Conservation (phyloP, 306 rosid genomes). For the Boehmeria nivea region DNA sequence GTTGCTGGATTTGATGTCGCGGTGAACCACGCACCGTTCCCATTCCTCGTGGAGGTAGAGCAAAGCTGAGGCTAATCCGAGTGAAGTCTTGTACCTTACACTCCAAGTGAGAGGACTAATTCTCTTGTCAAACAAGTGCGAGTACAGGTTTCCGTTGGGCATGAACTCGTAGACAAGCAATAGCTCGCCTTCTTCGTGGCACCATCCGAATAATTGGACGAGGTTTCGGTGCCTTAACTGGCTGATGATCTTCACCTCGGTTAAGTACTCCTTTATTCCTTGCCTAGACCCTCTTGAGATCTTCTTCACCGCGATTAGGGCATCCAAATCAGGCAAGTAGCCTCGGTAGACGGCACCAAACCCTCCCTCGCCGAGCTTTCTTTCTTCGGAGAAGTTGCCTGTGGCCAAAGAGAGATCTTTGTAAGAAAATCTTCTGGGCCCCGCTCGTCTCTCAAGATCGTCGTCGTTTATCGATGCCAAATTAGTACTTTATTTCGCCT, state of each 20-base stretch:
- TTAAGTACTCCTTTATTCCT: slow-evolving; percentile 56
- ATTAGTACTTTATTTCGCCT: not conserved
- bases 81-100: slow-evolving; percentile 11
- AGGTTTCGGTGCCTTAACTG: slow-evolving; percentile 56
- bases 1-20: slow-evolving; percentile 15
- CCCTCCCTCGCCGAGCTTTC: slow-evolving; percentile 17
- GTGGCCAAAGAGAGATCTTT: not conserved
- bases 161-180: slow-evolving; percentile 55
- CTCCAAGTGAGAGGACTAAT: slow-evolving; percentile 6
- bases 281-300: slow-evolving; percentile 64
- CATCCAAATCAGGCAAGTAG: not conserved
- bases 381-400: slow-evolving; percentile 1
- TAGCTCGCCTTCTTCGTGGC: slow-evolving; percentile 56
- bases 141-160: slow-evolving; percentile 38
- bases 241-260: slow-evolving; percentile 67
- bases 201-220: slow-evolving; percentile 80
- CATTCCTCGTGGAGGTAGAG: slow-evolving; percentile 19
- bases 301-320: slow-evolving; percentile 58
- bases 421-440: slow-evolving; percentile 9
- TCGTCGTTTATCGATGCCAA: not conserved
- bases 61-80: slow-evolving; percentile 11
- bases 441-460: not conserved
- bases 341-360: slow-evolving; percentile 16
- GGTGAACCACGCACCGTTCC: slow-evolving; percentile 13
- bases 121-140: slow-evolving; percentile 41